A percentile compares a stretch with the other conserved stretches of the same genome.
phyloP scores from a whole-genome alignment of 306 rosid species.

The Erythrophleum fordii region DNA sequence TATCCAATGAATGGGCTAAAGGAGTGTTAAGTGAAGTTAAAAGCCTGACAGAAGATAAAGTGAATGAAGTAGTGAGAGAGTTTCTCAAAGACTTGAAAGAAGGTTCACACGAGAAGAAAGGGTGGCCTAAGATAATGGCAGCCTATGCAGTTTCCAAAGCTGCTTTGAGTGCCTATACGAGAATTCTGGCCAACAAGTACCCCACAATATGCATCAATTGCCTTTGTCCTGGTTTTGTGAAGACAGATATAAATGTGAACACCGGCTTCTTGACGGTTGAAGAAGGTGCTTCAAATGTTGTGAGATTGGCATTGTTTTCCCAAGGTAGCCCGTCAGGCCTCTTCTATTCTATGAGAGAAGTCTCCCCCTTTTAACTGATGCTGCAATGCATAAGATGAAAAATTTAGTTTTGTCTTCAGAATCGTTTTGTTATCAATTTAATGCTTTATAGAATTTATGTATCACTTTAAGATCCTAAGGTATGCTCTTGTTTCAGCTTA shows the following conservation, averaged over 20 bases:
- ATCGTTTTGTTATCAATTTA: no score
- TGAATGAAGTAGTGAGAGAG: constrained; percentile 25
- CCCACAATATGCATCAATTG: constrained; percentile 29
- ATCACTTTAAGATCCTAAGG: no score
- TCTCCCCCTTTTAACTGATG: constrained; percentile 2
- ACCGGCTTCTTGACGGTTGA: constrained; percentile 31
- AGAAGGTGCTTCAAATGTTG: constrained; percentile 42
- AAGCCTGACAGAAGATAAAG: constrained; percentile 30
- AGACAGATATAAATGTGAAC: constrained; percentile 36
- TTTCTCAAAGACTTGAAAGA: constrained; percentile 39
- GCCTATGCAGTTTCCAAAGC: constrained; percentile 38
- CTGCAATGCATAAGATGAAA: no score
- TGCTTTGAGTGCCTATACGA: constrained; percentile 44
- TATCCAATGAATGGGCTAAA: constrained; percentile 38
- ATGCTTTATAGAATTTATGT: no score
- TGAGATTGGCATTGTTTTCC: constrained; percentile 37
- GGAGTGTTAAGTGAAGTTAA: constrained; percentile 22
- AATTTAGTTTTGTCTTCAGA: no score
- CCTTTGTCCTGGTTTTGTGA: constrained; percentile 51
- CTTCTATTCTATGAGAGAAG: constrained; percentile 2
- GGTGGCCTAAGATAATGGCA: neutral
- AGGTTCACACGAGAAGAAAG: constrained; percentile 32
- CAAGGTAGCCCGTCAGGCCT: constrained; percentile 36
- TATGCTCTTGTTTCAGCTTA: no score
- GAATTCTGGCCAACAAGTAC: constrained; percentile 45